Evolutionary conservation across 2,329 filamentous ascomycete genomes (phyloP), one percentile per base, ranked within the genome.

Genomic region (Clarireedia monteithiana): DNA sequence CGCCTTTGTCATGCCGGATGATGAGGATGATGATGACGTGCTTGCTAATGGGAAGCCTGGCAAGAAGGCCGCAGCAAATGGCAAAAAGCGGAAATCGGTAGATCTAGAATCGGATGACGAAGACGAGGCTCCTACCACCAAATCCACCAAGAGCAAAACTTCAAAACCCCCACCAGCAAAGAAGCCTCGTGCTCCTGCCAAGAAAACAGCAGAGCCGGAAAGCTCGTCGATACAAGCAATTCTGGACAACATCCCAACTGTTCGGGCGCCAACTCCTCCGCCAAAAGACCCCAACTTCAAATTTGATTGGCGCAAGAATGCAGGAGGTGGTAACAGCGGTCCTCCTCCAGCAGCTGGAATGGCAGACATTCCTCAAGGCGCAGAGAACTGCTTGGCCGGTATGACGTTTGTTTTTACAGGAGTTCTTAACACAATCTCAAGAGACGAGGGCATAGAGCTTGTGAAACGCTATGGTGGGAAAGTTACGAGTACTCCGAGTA

Each of bases 401-500:
- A 77, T 97, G 55, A 88, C 84, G 0, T 99, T 99, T 67, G 94
- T 99, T 27, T 99, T 99, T 66, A 99, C 95, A 0, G 94, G 94
- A 24, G 79, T 96, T 24, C 76, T 97, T 40, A 81, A 88, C 59
- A 85, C 82, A 0, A 81, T 97, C 56, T 85, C 88, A 46, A 84
- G 94, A 59, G 91, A 95, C 5, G 91, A 96, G 64, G 92, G 83
- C 1, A 86, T 91, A 62, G 84, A 81, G 45, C 76, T 99, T 17
- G 89, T 97, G 56, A 99, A 99, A 71, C 84, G 86, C 60, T 95
- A 96, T 69, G 95, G 94, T 44, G 94, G 94, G 53, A 97, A 96
- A 72, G 85, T 96, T 24, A 95, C 87, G 9, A 78, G 77, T 9
- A 85, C 83, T 5, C 94, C 95, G 20, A 97, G 92, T 68, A 88